A percentile compares a stretch with the other conserved stretches of the same genome.
These are phyloP conservation scores for Chlorencoelia australis DNA, from an alignment of 2,329 filamentous ascomycete species.

Conservation along the genomic window DNA sequence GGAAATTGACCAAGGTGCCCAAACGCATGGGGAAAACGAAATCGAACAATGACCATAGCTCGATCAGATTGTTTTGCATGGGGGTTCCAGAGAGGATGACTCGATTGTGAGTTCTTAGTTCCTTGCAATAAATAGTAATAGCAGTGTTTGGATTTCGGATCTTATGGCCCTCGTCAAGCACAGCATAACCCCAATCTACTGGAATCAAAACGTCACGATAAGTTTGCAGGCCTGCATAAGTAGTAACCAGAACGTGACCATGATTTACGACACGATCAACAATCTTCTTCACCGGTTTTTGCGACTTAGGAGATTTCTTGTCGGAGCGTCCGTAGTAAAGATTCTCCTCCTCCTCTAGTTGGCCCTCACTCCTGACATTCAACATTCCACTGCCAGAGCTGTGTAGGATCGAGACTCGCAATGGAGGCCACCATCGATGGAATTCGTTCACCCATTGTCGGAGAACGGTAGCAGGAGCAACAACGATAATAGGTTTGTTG, in stretches of 20 bases:
- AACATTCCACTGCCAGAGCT: constrained; percentile 96
- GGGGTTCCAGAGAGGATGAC: constrained; percentile 93
- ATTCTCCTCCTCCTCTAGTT: constrained; percentile 41
- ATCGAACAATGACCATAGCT: constrained; percentile 95
- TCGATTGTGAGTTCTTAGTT: constrained; percentile 79
- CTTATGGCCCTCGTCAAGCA: constrained; percentile 95
- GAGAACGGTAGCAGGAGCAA: constrained; percentile 89
- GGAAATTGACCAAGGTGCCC: constrained; percentile 83
- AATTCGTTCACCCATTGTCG: constrained; percentile 99
- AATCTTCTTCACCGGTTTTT: constrained; percentile 66
- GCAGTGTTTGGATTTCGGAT: constrained; percentile 94
- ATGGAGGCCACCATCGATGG: constrained; percentile 98
- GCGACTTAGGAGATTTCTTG: constrained; percentile 40
- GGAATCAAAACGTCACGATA: constrained; percentile 76
- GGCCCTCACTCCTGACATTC: constrained; percentile 59
- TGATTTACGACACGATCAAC: constrained; percentile 72
- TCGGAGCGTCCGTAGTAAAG: constrained; percentile 31
- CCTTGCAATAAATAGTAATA: constrained; percentile 92
- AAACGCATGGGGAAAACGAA: constrained; percentile 96
- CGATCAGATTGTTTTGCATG: constrained; percentile 92
- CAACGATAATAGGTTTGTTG: constrained; percentile 75
- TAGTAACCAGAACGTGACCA: constrained; percentile 90
- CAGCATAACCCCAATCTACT: constrained; percentile 84
- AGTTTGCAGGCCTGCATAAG: constrained; percentile 89
- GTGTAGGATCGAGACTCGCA: constrained; percentile 89